Conservation (phyloP, 495 filamentous ascomycete genomes). For the Xylaria nigripes region DNA sequence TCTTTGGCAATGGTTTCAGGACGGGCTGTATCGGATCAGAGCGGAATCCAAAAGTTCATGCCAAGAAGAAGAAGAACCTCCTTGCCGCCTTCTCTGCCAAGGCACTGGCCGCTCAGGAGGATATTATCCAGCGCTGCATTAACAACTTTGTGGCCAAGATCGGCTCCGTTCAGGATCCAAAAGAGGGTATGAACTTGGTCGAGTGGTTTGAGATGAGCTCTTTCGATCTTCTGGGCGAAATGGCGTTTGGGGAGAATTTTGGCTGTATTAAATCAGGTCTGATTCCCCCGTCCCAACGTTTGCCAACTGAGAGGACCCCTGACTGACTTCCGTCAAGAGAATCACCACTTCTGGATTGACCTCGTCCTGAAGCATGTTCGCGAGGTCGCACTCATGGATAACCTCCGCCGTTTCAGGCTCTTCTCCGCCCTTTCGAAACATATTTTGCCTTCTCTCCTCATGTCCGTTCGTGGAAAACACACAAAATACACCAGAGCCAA, state of each 20-base stretch:
- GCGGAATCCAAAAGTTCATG: background rate
- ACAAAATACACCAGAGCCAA: slow-evolving; percentile 2
- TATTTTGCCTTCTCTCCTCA: background rate
- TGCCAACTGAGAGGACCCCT: background rate
- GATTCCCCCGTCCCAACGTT: background rate
- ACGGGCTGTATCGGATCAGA: background rate
- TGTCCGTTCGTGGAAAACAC: slow-evolving; percentile 1
- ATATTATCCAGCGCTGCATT: background rate
- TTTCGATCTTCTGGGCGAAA: slow-evolving; percentile 2
- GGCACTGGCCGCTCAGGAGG: background rate
- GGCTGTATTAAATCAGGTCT: background rate
- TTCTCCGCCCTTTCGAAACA: background rate
- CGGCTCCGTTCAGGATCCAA: background rate
- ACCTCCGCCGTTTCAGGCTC: slow-evolving; percentile 5
- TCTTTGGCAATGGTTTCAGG: background rate
- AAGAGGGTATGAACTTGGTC: background rate
- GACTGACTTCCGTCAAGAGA: background rate
- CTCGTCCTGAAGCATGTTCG: background rate
- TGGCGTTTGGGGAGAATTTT: slow-evolving; percentile 6
- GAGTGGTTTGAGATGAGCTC: slow-evolving; percentile 5
- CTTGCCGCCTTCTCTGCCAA: background rate
- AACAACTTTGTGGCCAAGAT: slow-evolving; percentile 1
- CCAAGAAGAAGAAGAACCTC: background rate
- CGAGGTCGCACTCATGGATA: slow-evolving; percentile 8
- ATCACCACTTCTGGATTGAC: slow-evolving; percentile 4